A percentile compares a stretch with the other conserved stretches of the same genome.
Conservation (phyloP, 2,329 filamentous ascomycete genomes). For the Lachnum nothofagi region DNA sequence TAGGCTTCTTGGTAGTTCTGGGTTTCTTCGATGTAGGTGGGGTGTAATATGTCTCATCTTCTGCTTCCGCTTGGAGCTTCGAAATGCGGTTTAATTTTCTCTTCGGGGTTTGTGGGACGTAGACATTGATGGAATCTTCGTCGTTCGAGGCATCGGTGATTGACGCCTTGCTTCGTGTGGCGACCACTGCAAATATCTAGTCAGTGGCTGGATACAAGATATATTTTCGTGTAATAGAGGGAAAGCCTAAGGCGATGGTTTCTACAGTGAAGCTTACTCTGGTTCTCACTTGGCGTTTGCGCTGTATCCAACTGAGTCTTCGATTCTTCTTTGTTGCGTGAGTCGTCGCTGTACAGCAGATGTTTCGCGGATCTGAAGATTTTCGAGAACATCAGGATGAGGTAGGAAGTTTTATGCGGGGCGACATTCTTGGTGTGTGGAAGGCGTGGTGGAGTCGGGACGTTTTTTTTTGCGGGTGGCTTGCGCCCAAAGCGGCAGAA, state of each 20-base stretch:
- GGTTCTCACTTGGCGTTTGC: conserved; percentile 2
- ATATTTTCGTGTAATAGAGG: neutral
- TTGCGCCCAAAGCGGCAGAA: neutral
- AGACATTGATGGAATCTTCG: conserved; percentile 14
- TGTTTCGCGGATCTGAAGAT: conserved; percentile 25
- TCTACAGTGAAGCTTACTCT: neutral
- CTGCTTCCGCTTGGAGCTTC: neutral
- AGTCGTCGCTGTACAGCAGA: conserved; percentile 12
- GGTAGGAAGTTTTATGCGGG: neutral
- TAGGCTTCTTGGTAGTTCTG: conserved; percentile 12
- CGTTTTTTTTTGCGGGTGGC: neutral
- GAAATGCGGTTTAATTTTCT: conserved; percentile 9
- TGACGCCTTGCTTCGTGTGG: conserved; percentile 13
- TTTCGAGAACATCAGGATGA: conserved; percentile 25
- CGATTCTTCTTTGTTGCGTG: conserved; percentile 5
- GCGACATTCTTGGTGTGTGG: neutral
- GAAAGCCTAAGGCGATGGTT: neutral
- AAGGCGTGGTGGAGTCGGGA: neutral
- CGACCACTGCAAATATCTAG: conserved; percentile 18
- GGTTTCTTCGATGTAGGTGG: conserved; percentile 23
- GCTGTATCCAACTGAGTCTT: neutral
- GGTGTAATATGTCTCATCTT: neutral
- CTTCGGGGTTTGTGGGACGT: conserved; percentile 7
- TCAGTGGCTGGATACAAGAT: too few relatives aligned
- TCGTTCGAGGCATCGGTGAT: conserved; percentile 5